Evolutionary conservation across 768 basidiomycete genomes (phyloP).

Genomic region (Podaxis mareebaensis): DNA sequence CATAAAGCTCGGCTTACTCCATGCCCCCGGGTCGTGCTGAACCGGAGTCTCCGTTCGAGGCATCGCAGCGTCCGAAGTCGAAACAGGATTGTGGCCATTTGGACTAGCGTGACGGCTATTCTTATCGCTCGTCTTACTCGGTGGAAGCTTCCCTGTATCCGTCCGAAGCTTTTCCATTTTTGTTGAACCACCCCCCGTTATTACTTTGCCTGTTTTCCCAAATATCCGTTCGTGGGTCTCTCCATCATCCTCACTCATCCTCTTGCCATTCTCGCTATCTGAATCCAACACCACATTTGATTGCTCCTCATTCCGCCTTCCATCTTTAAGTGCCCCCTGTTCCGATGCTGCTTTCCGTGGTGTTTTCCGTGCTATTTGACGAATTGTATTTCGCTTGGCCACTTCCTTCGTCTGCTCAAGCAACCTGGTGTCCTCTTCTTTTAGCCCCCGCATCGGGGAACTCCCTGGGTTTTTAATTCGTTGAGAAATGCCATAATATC

Average conservation of each 20-base stretch:
- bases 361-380: constrained; percentile 1
- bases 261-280: not conserved
- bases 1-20: constrained; percentile 11
- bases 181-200: not conserved
- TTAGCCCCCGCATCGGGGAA: constrained; percentile 5
- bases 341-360: not conserved
- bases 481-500: not conserved
- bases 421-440: not conserved
- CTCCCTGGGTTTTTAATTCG: not conserved
- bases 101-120: constrained; percentile 1
- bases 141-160: constrained; percentile 11
- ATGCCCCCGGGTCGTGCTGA: constrained; percentile 9
- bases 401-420: not conserved
- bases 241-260: constrained; percentile 1
- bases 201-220: not conserved
- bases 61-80: constrained; percentile 2
- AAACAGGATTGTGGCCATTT: not conserved
- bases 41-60: not conserved
- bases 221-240: not conserved
- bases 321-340: too few species aligned
- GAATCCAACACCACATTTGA: not conserved
- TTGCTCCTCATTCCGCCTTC: not conserved
- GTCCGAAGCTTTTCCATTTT: constrained; percentile 4
- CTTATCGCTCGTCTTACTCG: constrained; percentile 6
- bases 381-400: not conserved